These are phyloP conservation scores for Salvia rosmarinus DNA, from an alignment of 257 asterid species.

Conservation along the genomic window DNA sequence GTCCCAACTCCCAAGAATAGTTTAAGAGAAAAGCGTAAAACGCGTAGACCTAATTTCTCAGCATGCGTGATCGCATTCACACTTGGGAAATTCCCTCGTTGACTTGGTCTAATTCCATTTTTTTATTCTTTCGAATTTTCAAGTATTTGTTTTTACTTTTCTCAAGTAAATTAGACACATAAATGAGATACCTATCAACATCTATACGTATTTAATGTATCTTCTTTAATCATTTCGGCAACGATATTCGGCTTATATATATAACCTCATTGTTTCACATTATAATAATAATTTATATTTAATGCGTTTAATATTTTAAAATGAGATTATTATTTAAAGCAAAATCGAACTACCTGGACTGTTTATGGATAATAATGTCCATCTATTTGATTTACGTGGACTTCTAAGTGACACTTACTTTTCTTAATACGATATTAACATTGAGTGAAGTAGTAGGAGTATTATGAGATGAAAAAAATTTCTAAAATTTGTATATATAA, in stretches of 20 bases:
- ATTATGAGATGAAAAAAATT: too few species aligned
- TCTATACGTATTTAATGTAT: too few species aligned
- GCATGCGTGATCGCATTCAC: conserved; percentile 37
- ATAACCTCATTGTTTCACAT: too few species aligned
- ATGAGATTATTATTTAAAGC: neutral
- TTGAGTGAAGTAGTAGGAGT: too few species aligned
- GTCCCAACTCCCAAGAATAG: neutral
- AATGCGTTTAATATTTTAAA: neutral
- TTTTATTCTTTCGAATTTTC: neutral
- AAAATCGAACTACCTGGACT: neutral
- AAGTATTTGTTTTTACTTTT: neutral
- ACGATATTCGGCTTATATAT: too few species aligned
- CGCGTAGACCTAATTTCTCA: conserved; percentile 36
- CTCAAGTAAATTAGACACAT: neutral
- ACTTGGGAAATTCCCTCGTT: conserved; percentile 17
- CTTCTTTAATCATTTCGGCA: too few species aligned
- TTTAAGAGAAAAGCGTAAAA: conserved; percentile 7
- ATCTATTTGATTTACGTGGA: too few species aligned
- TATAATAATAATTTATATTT: too few species aligned
- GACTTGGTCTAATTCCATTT: conserved; percentile 8
- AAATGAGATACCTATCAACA: too few species aligned
- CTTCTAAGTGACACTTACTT: neutral
- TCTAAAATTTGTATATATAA: too few species aligned
- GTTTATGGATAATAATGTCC: neutral
- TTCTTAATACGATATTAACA: too few species aligned